Evolutionary conservation across 345 rosid species (phyloP).

Genomic region (Dimocarpus longan): DNA sequence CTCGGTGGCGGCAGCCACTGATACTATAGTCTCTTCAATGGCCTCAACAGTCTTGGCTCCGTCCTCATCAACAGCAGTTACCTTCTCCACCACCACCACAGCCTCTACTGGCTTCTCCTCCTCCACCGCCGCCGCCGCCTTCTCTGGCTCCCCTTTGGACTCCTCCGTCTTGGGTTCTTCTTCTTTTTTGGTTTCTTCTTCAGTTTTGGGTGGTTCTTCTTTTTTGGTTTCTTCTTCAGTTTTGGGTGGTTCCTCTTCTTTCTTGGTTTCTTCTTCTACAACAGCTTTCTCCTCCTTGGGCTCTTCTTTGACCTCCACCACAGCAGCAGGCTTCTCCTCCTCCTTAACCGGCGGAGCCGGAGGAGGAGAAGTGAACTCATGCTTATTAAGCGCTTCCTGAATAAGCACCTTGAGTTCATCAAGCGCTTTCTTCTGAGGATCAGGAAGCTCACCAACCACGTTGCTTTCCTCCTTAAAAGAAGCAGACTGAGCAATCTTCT

Average conservation of each 20-base stretch:
- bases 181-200: conserved; percentile 31
- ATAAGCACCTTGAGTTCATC: conserved; percentile 61
- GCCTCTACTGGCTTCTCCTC: conserved; percentile 27
- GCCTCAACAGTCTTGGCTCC: conserved; percentile 88
- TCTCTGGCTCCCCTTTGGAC: neutral
- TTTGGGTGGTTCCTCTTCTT: conserved; percentile 23
- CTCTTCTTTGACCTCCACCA: neutral
- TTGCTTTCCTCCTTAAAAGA: conserved; percentile 78
- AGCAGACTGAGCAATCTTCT: conserved; percentile 40
- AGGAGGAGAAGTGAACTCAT: conserved; percentile 39
- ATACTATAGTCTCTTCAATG: conserved; percentile 76
- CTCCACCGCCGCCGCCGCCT: neutral
- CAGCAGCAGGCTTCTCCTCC: no score
- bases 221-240: conserved; percentile 20
- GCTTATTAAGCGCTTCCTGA: conserved; percentile 56
- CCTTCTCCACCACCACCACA: conserved; percentile 39
- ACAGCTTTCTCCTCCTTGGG: conserved; percentile 25
- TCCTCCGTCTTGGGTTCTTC: conserved; percentile 12
- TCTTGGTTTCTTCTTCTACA: conserved; percentile 14
- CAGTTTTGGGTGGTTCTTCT: conserved; percentile 26
- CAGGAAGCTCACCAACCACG: conserved; percentile 55
- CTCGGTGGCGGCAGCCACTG: conserved; percentile 28
- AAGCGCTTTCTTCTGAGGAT: conserved; percentile 54
- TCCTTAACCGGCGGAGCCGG: no score
- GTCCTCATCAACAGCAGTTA: conserved; percentile 63